Base-by-base conservation (phyloP, 345 rosid species). In the Conringia planisiliqua region DNA sequence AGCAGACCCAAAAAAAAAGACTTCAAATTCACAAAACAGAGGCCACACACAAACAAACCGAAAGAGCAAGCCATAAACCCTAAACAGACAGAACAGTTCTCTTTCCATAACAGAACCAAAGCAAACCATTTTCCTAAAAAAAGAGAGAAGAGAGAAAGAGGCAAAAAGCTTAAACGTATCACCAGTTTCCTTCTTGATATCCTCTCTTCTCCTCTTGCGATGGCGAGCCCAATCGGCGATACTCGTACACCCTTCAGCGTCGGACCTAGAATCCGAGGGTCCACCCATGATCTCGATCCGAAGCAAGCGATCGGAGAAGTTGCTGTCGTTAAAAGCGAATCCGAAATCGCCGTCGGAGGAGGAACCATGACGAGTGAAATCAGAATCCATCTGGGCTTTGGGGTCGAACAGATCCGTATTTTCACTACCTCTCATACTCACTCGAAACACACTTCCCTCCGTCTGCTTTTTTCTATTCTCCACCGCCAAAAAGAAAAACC, bases 241-340 rank as follows among this genome's bases (percentile, higher is more conserved):
- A 68, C 88, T 92, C 44, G 86, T 73, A 75, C 96, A 90, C 0
- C 87, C 89, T 43, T 86, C 97, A 13, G 79, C 87, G 3, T 86
- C 90, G 7, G 89, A 57, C 72, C 78, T 60, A 60, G 81, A 62
- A 32, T 87, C 93, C 2, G 88, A 68, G 12, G 80, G 72, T 0
- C 83, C 91, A 7, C 84, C 92, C 89, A 92, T 85, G 82, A 92
- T 88, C 85, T 90, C 99, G 84, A 95, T 95, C 85, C 86, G 83
- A 10, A 95, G 93, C 66, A 92, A 80, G 3, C 99, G 86, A 80
- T 95, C 99, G 14, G 99, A 95, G 88, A 95, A 95, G 76, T 95
- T 95, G 72, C 92, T 84, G 46, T 95, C 97, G 40, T 95, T 95
- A 73, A 95, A 95, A 18, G 99, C 99, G 72, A 95, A 95, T 35